Percentiles rank a stretch among this genome's conserved stretches.
Conservation (phyloP, 306 rosid genomes). For the Cicer chorassanicum region DNA sequence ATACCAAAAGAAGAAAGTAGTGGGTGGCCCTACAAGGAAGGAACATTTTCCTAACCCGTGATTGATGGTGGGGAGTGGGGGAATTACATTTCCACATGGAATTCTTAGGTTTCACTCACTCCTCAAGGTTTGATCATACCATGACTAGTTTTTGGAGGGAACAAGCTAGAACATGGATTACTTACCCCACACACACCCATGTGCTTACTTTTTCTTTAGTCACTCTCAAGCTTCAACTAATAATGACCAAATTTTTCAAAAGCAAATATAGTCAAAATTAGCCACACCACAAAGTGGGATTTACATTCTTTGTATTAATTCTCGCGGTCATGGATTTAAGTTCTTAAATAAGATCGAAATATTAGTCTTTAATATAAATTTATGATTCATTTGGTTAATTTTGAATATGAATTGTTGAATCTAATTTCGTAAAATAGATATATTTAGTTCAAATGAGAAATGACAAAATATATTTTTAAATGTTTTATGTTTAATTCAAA, state of each 20-base stretch:
- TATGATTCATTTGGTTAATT: too few relatives aligned
- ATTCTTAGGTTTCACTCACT: conserved; percentile 54
- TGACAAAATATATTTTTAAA: too few relatives aligned
- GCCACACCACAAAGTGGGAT: not conserved
- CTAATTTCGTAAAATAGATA: too few relatives aligned
- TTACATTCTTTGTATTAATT: not conserved
- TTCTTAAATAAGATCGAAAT: too few relatives aligned
- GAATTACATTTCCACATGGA: conserved; percentile 49
- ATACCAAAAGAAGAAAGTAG: conserved; percentile 43
- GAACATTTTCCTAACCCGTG: conserved; percentile 56
- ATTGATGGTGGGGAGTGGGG: conserved; percentile 57
- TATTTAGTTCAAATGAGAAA: too few relatives aligned
- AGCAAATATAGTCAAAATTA: not conserved
- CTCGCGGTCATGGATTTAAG: not conserved
- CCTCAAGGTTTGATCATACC: conserved; percentile 41
- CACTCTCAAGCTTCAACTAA: conserved; percentile 68
- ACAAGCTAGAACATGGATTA: conserved; percentile 51
- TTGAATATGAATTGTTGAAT: too few relatives aligned
- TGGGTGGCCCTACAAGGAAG: conserved; percentile 37
- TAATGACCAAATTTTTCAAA: conserved; percentile 36
- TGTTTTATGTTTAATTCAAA: too few relatives aligned
- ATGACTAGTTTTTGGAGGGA: conserved; percentile 57
- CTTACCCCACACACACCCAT: conserved; percentile 54
- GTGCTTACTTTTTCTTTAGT: conserved; percentile 53
- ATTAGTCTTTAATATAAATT: too few relatives aligned